phyloP scores from a whole-genome alignment of 352 stramenopile genomes.

The Globisporangium nagaii region DNA sequence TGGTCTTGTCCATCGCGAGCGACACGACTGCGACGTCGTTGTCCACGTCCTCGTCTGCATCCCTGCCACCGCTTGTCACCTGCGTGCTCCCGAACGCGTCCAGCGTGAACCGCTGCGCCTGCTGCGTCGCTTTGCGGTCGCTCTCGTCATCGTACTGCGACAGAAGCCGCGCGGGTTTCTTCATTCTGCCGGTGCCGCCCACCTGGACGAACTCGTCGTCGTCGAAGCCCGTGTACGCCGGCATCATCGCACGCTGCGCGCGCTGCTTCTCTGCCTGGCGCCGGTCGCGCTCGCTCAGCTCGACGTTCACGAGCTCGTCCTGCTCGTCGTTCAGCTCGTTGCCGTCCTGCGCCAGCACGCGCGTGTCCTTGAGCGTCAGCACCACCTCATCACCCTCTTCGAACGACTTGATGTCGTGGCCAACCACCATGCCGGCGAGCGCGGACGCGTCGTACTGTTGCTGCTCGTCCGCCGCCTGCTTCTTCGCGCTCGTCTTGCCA shows the following conservation, averaged over 20 bases:
- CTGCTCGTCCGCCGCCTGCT: conserved; percentile 8
- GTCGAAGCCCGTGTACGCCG: conserved; percentile 93
- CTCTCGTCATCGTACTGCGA: conserved; percentile 89
- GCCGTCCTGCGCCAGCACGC: conserved; percentile 77
- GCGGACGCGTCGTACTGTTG: conserved; percentile 77
- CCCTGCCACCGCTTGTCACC: not conserved
- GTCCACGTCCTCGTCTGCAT: conserved; percentile 19
- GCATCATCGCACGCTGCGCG: conserved; percentile 42
- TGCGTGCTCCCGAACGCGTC: conserved; percentile 28
- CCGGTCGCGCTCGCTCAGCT: conserved; percentile 69
- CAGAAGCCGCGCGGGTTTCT: conserved; percentile 45
- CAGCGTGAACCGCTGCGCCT: conserved; percentile 53
- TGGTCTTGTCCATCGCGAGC: conserved; percentile 45
- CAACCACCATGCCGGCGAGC: conserved; percentile 87
- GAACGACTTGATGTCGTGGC: conserved; percentile 84
- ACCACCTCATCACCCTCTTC: conserved; percentile 90
- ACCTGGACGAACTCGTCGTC: conserved; percentile 96
- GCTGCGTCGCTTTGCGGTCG: conserved; percentile 32
- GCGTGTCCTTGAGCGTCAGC: conserved; percentile 91
- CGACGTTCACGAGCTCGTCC: conserved; percentile 84
- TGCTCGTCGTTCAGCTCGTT: conserved; percentile 77
- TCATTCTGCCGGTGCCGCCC: conserved; percentile 25
- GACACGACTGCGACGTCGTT: conserved; percentile 48
- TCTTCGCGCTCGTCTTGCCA: conserved; percentile 11
- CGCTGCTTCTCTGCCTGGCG: conserved; percentile 35